Percentiles rank a stretch among this genome's conserved stretches.
These are phyloP conservation scores for Citrus medica DNA, from an alignment of 345 rosid genomes.

Conservation along the genomic window DNA sequence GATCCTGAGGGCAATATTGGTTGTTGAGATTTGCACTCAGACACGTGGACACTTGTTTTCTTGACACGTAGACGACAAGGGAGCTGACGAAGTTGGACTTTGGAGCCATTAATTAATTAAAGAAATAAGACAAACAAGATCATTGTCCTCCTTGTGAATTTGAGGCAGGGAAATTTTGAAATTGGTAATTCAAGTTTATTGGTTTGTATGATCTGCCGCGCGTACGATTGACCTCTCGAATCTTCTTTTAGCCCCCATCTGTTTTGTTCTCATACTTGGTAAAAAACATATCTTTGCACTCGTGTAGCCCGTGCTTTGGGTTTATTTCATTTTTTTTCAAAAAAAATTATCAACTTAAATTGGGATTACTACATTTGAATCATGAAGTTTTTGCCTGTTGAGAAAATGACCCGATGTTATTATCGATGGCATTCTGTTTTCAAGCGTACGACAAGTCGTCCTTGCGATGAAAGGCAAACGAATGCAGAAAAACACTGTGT, in stretches of 20 bases:
- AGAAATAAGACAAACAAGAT: not conserved
- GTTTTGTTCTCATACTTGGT: not conserved
- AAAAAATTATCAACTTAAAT: not conserved
- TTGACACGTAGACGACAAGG: not conserved
- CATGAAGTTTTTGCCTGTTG: not conserved
- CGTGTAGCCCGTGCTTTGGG: not conserved
- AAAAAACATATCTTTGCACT: not conserved
- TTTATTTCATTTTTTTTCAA: not conserved
- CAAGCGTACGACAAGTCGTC: not conserved
- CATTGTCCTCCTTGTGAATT: too few relatives aligned
- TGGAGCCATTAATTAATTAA: not conserved
- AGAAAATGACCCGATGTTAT: not conserved
- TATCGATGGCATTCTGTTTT: not conserved
- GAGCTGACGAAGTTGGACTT: not conserved
- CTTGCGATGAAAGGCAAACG: not conserved
- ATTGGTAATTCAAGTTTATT: not conserved
- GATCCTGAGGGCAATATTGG: not conserved
- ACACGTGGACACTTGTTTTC: not conserved
- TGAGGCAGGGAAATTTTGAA: constrained; percentile 2
- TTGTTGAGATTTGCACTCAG: not conserved
- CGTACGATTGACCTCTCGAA: not conserved
- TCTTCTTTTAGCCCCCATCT: not conserved
- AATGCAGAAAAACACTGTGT: not conserved
- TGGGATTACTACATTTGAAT: too few relatives aligned
- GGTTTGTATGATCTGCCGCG: not conserved